Base-by-base conservation (phyloP, 2,329 filamentous ascomycete species). In the Falciphora oryzae region DNA sequence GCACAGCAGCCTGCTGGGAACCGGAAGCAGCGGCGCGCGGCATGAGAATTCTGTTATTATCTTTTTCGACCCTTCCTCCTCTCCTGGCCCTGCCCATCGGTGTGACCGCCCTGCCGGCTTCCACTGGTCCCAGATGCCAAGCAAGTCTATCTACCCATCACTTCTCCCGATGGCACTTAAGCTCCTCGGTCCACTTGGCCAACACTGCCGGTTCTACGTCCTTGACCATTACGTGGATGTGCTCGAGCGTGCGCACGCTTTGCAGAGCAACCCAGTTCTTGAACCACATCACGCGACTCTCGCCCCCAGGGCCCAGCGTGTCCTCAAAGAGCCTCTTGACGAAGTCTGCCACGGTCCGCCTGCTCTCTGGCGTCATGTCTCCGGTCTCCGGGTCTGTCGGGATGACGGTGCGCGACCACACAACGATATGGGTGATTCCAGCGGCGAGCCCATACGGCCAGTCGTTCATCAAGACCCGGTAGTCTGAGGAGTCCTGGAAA, bases 181-280 rank as follows among this genome's bases (percentile, higher is more conserved):
- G 77, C 69, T 81, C 77, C 57, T 73, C 76, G 1, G 82, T 83
- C 84, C 86, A 88, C 68, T 80, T 77, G 68, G 82, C 75, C 65
- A 89, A 67, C 65, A 82, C 73, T 32, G 81, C 80, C 35, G 81
- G 78, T 60, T 80, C 80, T 29, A 81, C 84, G 69, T 84, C 79
- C 64, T 77, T 82, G 62, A 89, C 84, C 71, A 89, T 73, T 44
- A 98, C 87, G 76, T 98, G 94, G 71, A 97, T 89, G 75, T 97
- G 94, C 78, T 97, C 93, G 60, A 97, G 81, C 3, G 90, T 85
- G 70, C 93, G 86, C 57, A 97, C 90, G 70, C 91, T 96, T 80
- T 97, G 96, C 73, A 97, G 78, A 31, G 88, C 87, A 66, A 87
- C 88, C 93, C 93, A 97, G 71, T 97, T 97, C 83, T 94, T 96